These are phyloP conservation scores for Microdochium bolleyi DNA, from an alignment of 2,329 filamentous ascomycete genomes.

Conservation along the genomic window DNA sequence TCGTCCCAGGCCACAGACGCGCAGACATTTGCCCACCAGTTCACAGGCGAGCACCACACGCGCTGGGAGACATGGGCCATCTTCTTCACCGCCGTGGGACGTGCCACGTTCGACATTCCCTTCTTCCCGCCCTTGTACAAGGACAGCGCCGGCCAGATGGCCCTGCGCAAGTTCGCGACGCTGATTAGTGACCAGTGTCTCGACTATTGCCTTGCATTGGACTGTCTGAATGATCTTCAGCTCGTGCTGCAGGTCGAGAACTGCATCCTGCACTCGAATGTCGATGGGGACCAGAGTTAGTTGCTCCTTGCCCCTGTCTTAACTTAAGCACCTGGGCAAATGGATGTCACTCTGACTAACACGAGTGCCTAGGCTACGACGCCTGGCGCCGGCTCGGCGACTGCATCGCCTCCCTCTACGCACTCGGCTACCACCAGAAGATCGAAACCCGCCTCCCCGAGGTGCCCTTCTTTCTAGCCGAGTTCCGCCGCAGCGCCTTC, in stretches of 20 bases:
- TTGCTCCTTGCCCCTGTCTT: neutral
- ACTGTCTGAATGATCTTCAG: slow-evolving; percentile 33
- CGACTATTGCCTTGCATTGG: slow-evolving; percentile 14
- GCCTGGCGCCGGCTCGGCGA: slow-evolving; percentile 39
- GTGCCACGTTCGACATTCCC: slow-evolving; percentile 12
- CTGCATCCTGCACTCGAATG: slow-evolving; percentile 33
- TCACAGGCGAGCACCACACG: slow-evolving; percentile 5
- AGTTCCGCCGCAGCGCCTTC: slow-evolving; percentile 30
- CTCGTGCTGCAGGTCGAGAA: slow-evolving; percentile 36
- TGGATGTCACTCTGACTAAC: neutral
- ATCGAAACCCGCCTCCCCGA: slow-evolving; percentile 16
- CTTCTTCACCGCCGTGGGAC: slow-evolving; percentile 12
- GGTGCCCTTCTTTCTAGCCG: slow-evolving; percentile 26
- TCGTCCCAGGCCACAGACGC: slow-evolving; percentile 1
- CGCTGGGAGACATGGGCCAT: slow-evolving; percentile 17
- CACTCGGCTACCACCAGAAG: slow-evolving; percentile 37
- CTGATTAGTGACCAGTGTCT: slow-evolving; percentile 12
- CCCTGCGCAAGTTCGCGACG: slow-evolving; percentile 9
- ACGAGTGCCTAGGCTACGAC: slow-evolving; percentile 26
- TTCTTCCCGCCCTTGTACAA: slow-evolving; percentile 5
- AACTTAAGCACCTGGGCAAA: neutral
- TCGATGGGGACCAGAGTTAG: slow-evolving; percentile 35
- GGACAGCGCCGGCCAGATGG: slow-evolving; percentile 6
- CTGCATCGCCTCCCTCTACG: slow-evolving; percentile 34
- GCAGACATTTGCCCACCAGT: slow-evolving; percentile 7